A percentile compares a stretch with the other conserved stretches of the same genome.
phyloP scores from a whole-genome alignment of 768 basidiomycete species.

The Lentinus tigrinus region DNA sequence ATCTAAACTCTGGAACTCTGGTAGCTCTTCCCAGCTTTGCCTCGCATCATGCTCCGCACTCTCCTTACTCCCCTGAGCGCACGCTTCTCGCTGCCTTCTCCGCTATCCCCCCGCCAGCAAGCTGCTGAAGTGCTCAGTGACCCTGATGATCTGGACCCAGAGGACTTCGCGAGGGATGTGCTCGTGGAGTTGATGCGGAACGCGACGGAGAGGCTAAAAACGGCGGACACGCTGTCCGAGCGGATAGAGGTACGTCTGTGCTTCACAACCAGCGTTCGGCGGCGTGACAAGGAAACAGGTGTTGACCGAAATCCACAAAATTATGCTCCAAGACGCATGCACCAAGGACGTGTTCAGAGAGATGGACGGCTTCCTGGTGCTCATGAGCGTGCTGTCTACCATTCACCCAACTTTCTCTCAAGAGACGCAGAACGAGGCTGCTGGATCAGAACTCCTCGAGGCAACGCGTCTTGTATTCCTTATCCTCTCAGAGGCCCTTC shows the following conservation, averaged over 20 bases:
- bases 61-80: conserved; percentile 35
- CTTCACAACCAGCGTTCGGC: neutral
- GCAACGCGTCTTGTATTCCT: conserved; percentile 60
- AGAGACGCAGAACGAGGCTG: conserved; percentile 31
- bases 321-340: conserved; percentile 60
- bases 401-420: conserved; percentile 38
- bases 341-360: conserved; percentile 81
- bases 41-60: conserved; percentile 30
- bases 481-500: conserved; percentile 63
- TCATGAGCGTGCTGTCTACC: conserved; percentile 71
- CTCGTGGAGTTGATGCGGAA: conserved; percentile 69
- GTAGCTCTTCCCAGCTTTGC: conserved; percentile 4
- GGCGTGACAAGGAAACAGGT: conserved; percentile 38
- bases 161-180: conserved; percentile 74
- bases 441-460: conserved; percentile 41
- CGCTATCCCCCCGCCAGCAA: conserved; percentile 11
- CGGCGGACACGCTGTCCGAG: conserved; percentile 43
- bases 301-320: conserved; percentile 62
- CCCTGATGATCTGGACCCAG: conserved; percentile 45
- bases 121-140: conserved; percentile 3
- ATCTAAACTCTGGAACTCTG: conserved; percentile 14
- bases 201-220: conserved; percentile 68
- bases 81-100: conserved; percentile 27
- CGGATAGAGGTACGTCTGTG: conserved; percentile 52
- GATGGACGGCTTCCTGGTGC: conserved; percentile 74